Percentiles rank a stretch among this genome's conserved stretches.
Evolutionary conservation across 805 yeast genomes (phyloP).

Genomic region (Ogataea sp.): DNA sequence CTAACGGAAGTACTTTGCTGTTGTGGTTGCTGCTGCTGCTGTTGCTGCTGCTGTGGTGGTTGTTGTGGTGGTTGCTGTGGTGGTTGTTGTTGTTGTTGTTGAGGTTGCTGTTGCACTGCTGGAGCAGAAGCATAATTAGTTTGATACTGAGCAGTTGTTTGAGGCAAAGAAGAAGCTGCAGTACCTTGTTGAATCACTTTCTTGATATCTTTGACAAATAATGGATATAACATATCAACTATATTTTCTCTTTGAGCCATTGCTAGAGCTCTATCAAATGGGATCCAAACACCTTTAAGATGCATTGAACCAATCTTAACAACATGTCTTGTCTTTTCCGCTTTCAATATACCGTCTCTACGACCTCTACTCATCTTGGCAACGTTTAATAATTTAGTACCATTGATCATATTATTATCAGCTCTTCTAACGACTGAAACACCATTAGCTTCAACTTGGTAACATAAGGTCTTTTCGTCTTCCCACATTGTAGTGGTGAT

Average conservation of each 20-base stretch:
- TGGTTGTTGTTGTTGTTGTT: conserved; percentile 5
- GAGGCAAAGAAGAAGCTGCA: conserved; percentile 21
- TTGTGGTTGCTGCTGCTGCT: conserved; percentile 1
- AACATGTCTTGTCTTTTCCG: conserved; percentile 60
- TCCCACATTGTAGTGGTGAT: conserved; percentile 74
- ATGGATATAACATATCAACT: conserved; percentile 47
- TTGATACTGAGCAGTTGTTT: conserved; percentile 5
- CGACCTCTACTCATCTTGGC: conserved; percentile 71
- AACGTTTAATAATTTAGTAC: conserved; percentile 60
- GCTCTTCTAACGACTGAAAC: conserved; percentile 62
- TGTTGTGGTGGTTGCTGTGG: conserved; percentile 4
- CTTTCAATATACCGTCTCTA: conserved; percentile 60
- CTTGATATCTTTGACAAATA: conserved; percentile 61
- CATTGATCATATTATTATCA: conserved; percentile 66
- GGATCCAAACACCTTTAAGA: conserved; percentile 70
- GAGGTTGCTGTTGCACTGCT: conserved; percentile 2
- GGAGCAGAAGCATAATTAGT: conserved; percentile 3
- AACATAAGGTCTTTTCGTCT: conserved; percentile 63
- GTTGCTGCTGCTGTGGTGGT: conserved; percentile 5
- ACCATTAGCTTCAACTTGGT: conserved; percentile 64
- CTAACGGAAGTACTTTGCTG: no score
- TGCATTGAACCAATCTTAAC: conserved; percentile 74
- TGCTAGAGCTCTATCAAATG: conserved; percentile 61
- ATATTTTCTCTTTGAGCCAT: conserved; percentile 64
- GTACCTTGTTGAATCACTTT: conserved; percentile 30